Percentiles rank a stretch among this genome's conserved stretches.
These are phyloP conservation scores for Delonix regia DNA, from an alignment of 306 rosid genomes.

Conservation along the genomic window DNA sequence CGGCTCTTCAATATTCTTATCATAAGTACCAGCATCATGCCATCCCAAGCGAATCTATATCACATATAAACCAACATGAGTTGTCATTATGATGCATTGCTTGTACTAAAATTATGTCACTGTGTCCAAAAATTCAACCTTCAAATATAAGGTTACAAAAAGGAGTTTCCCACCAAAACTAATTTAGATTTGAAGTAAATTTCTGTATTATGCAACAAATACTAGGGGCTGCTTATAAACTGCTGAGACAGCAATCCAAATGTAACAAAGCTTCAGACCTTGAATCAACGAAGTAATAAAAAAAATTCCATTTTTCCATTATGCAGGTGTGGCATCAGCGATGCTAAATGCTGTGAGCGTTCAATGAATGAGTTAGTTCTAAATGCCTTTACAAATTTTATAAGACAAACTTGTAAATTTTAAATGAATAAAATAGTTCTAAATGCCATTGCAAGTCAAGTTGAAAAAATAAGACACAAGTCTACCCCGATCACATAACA, in stretches of 20 bases:
- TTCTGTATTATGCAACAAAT: slow-evolving; percentile 5
- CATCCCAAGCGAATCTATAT: slow-evolving; percentile 94
- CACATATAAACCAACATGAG: slow-evolving; percentile 15
- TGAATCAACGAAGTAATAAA: slow-evolving; percentile 10
- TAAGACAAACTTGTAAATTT: not conserved
- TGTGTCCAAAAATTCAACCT: not conserved
- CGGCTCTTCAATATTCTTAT: slow-evolving; percentile 91
- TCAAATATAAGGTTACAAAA: not conserved
- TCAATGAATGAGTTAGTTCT: not conserved
- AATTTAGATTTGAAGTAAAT: slow-evolving; percentile 12
- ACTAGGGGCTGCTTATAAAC: slow-evolving; percentile 7
- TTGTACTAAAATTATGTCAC: not conserved
- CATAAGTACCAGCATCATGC: slow-evolving; percentile 98
- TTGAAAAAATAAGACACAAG: not conserved
- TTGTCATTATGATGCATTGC: slow-evolving; percentile 16
- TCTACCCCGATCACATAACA: not conserved
- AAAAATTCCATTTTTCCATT: slow-evolving; percentile 12
- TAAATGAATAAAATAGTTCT: not conserved
- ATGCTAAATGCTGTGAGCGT: not conserved
- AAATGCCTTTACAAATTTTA: slow-evolving; percentile 1
- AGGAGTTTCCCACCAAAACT: slow-evolving; percentile 9
- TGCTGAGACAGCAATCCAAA: not conserved
- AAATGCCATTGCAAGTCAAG: not conserved
- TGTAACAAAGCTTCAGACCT: slow-evolving; percentile 6
- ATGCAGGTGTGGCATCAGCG: not conserved